These are phyloP conservation scores for Tylopilus vinaceipallidus DNA, from an alignment of 768 basidiomycete genomes.

Conservation along the genomic window DNA sequence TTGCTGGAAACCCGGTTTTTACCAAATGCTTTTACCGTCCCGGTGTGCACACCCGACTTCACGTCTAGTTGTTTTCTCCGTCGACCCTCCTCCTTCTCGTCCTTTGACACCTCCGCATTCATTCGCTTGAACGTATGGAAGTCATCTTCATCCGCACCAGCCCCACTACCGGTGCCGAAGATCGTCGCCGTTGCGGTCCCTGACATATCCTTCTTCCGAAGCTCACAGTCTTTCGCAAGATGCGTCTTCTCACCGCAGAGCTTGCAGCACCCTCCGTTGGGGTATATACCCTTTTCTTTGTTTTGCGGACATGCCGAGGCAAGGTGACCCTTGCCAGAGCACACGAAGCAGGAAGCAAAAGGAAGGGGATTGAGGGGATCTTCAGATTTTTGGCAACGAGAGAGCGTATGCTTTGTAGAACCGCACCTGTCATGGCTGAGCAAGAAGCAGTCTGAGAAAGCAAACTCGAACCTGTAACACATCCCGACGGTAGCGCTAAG, in stretches of 20 bases:
- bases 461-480: slow-evolving; percentile 62
- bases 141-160: slow-evolving; percentile 93
- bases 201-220: slow-evolving; percentile 54
- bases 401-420: slow-evolving; percentile 72
- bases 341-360: slow-evolving; percentile 91
- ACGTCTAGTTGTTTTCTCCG: slow-evolving; percentile 41
- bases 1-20: slow-evolving; percentile 20
- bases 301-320: slow-evolving; percentile 83
- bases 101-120: slow-evolving; percentile 55
- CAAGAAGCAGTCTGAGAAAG: neutral
- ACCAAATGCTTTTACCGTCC: slow-evolving; percentile 37
- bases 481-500: slow-evolving; percentile 47
- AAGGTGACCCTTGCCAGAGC: slow-evolving; percentile 79
- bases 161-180: slow-evolving; percentile 41
- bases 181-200: slow-evolving; percentile 21
- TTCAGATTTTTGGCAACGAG: slow-evolving; percentile 67
- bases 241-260: slow-evolving; percentile 84
- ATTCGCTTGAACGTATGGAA: slow-evolving; percentile 79
- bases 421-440: slow-evolving; percentile 59
- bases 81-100: slow-evolving; percentile 51
- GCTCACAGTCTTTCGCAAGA: slow-evolving; percentile 78
- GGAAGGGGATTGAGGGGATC: slow-evolving; percentile 71
- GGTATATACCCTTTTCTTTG: slow-evolving; percentile 77
- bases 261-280: slow-evolving; percentile 88
- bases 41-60: slow-evolving; percentile 43